These are phyloP conservation scores for Tanozyma kutaoensis DNA, from an alignment of 805 yeast species.

Conservation along the genomic window DNA sequence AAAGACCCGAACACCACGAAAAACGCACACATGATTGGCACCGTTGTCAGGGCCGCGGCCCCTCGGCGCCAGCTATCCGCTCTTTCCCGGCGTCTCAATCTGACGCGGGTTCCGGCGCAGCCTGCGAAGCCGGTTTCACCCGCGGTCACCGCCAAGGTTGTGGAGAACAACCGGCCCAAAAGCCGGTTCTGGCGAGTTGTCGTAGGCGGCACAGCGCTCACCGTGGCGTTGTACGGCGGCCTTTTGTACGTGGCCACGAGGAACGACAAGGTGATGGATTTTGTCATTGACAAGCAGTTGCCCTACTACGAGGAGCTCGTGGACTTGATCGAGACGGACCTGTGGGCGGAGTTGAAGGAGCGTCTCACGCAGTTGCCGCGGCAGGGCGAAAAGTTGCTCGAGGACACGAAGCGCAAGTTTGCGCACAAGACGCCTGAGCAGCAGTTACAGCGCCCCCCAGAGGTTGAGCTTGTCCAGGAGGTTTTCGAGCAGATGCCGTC, in stretches of 20 bases:
- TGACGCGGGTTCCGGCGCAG: too few species aligned
- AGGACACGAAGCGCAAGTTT: slow-evolving; percentile 23
- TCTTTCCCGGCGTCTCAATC: too few species aligned
- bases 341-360: slow-evolving; percentile 17
- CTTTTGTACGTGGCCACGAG: slow-evolving; percentile 28
- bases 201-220: too few species aligned
- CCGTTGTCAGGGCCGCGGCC: too few species aligned
- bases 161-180: too few species aligned
- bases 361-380: slow-evolving; percentile 19
- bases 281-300: slow-evolving; percentile 27
- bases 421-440: slow-evolving; percentile 20
- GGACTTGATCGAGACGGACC: slow-evolving; percentile 21
- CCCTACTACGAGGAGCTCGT: slow-evolving; percentile 29
- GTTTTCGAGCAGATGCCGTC: slow-evolving; percentile 19
- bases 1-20: too few species aligned
- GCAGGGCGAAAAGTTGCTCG: slow-evolving; percentile 18
- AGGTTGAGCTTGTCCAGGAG: slow-evolving; percentile 18
- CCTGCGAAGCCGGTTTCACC: too few species aligned
- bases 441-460: slow-evolving; percentile 28
- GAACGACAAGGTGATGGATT: slow-evolving; percentile 29
- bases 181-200: too few species aligned
- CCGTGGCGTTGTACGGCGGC: too few species aligned
- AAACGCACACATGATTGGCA: too few species aligned
- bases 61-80: too few species aligned
- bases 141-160: too few species aligned